Conservation (phyloP, 2,329 filamentous ascomycete species). For the Thermothelomyces thermophilus region DNA sequence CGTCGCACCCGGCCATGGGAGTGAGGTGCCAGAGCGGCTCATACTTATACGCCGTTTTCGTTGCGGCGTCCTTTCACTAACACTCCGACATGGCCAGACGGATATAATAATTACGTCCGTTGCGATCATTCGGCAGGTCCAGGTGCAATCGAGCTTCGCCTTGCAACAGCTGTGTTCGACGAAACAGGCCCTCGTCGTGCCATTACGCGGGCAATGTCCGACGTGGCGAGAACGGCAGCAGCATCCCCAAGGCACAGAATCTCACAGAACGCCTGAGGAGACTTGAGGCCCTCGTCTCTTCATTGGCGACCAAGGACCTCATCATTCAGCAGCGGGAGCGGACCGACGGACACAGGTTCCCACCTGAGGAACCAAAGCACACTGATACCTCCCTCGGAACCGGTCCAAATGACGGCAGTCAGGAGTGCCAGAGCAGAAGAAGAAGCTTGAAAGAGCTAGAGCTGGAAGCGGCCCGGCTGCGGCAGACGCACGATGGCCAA, state of each 20-base stretch:
- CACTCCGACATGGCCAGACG: too few species aligned
- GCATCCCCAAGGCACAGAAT: neutral
- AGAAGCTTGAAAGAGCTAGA: neutral
- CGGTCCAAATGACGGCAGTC: too few species aligned
- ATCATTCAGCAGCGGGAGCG: neutral
- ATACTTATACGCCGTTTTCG: too few species aligned
- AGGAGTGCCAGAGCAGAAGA: too few species aligned
- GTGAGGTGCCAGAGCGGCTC: too few species aligned
- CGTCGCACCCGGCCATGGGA: too few species aligned
- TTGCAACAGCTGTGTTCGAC: constrained; percentile 1
- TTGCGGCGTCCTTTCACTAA: too few species aligned
- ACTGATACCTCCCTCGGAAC: too few species aligned
- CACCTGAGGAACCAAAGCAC: too few species aligned
- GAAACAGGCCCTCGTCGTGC: neutral
- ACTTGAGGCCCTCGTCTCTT: neutral
- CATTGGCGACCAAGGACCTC: neutral
- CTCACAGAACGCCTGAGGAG: neutral
- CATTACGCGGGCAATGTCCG: constrained; percentile 2
- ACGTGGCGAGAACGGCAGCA: neutral
- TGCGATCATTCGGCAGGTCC: neutral
- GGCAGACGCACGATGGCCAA: constrained; percentile 1
- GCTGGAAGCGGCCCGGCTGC: neutral
- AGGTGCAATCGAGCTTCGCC: constrained; percentile 3
- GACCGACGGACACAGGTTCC: too few species aligned
- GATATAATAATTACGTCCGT: too few species aligned